phyloP scores from a whole-genome alignment of 768 basidiomycete species.

The Collybiopsis confluens region DNA sequence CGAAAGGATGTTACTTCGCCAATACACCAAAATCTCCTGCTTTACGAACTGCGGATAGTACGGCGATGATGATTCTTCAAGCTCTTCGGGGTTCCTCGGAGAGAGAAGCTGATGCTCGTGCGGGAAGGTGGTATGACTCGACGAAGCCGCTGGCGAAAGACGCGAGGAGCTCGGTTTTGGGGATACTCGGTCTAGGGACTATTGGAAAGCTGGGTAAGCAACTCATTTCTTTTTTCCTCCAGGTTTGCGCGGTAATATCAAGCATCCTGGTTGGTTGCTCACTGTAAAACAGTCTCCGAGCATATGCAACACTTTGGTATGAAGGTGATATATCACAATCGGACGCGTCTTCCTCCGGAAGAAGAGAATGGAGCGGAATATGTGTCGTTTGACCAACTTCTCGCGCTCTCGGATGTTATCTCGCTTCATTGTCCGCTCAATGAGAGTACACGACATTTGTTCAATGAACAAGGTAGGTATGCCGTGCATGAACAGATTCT shows the following conservation, averaged over 20 bases:
- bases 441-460: slow-evolving; percentile 15
- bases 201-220: slow-evolving; percentile 14
- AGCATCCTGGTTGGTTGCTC: too few relatives aligned
- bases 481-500: neutral
- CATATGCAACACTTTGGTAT: slow-evolving; percentile 18
- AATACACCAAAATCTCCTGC: slow-evolving; percentile 17
- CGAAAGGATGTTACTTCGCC: slow-evolving; percentile 15
- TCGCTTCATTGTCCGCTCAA: slow-evolving; percentile 19
- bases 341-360: slow-evolving; percentile 11
- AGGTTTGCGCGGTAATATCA: too few relatives aligned
- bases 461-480: slow-evolving; percentile 8
- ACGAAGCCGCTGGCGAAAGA: slow-evolving; percentile 11
- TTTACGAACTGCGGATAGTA: slow-evolving; percentile 18
- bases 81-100: slow-evolving; percentile 14
- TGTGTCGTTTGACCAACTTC: slow-evolving; percentile 14
- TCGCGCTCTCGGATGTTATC: slow-evolving; percentile 17
- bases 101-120: slow-evolving; percentile 14
- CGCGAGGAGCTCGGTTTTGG: slow-evolving; percentile 15
- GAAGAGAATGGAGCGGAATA: slow-evolving; percentile 15
- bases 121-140: slow-evolving; percentile 15
- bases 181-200: slow-evolving; percentile 18
- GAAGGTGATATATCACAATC: slow-evolving; percentile 19
- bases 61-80: slow-evolving; percentile 17
- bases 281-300: slow-evolving; percentile 10
- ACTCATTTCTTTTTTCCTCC: too few relatives aligned